These are phyloP conservation scores for Corymbia calophylla DNA, from an alignment of 441 rosid species.

Conservation along the genomic window DNA sequence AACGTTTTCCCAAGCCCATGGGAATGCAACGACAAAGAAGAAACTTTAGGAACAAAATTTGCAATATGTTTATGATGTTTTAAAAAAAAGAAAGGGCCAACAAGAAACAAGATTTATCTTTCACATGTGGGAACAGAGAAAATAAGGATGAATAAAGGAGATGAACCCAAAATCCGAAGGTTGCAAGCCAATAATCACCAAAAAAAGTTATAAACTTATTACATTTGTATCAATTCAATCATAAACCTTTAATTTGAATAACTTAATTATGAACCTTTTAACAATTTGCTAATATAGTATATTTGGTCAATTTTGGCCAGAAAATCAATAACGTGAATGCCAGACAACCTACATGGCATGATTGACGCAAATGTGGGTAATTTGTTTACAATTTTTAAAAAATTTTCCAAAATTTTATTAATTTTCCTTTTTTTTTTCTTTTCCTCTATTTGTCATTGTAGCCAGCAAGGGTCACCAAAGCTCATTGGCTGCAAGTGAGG, in stretches of 20 bases:
- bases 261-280: fast-evolving
- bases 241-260: fast-evolving
- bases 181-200: not conserved
- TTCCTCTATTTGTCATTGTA: not conserved
- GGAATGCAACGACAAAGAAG: not conserved
- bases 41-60: not conserved
- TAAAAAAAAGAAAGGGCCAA: not conserved
- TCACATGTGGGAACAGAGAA: not conserved
- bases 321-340: fast-evolving
- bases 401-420: fast-evolving
- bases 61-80: not conserved
- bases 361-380: too few relatives aligned
- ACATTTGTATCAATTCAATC: fast-evolving
- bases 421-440: not conserved
- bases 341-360: fast-evolving
- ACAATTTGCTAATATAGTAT: fast-evolving
- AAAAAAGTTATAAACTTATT: not conserved
- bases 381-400: not conserved
- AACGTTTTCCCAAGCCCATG: not conserved
- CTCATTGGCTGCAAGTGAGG: fast-evolving
- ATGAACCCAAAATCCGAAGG: not conserved
- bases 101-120: not conserved
- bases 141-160: not conserved
- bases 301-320: fast-evolving
- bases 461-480: fast-evolving